Base-by-base conservation (phyloP, 129 eudicot species). In the Kitagawia praeruptora region DNA sequence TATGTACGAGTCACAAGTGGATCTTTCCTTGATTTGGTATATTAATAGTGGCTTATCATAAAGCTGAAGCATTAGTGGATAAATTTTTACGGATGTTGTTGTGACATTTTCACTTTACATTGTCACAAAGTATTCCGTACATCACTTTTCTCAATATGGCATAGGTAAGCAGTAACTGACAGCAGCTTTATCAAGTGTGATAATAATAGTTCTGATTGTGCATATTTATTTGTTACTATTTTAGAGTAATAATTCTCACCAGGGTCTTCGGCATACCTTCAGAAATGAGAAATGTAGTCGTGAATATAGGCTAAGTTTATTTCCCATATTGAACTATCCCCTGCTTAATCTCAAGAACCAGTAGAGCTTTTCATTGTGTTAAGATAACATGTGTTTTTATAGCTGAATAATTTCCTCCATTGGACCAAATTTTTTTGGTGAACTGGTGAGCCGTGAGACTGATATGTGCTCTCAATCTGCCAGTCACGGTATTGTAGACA, bases 11-110 rank as follows among this genome's bases (percentile, higher is more conserved):
- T 49, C 34, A 70, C 6, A 56, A 40, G 47, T 18, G n/a, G 46
- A 23, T 38, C 37, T 16, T n/a, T 58, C 31, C 72, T 70, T 54
- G 31, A 71, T 51, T 79, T 51, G 80, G 54, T 75, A 16, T 27
- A 67, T 49, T 27, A 25, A 12, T 8, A n/a, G 58, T 42, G 1
- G 53, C 27, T 34, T 23, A 42, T 12, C 9, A 39, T 18, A 70
- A 70, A 49, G 31, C 21, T 45, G 3, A 46, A 31, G 2, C 48
- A 74, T 63, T 47, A 21, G n/a, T 48, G 6, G 15, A 8, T 19
- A 19, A 9, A 39, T 75, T 27, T 75, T 21, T 49, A 75, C 10
- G 1, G 28, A 16, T 9, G 5, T 15, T 1, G 19, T 34, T 27
- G 44, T 47, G 49, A 75, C 34, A 12, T 47, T 46, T 75, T 39